phyloP scores from a whole-genome alignment of 768 basidiomycete species.

The Boletus tylopilopsis region DNA sequence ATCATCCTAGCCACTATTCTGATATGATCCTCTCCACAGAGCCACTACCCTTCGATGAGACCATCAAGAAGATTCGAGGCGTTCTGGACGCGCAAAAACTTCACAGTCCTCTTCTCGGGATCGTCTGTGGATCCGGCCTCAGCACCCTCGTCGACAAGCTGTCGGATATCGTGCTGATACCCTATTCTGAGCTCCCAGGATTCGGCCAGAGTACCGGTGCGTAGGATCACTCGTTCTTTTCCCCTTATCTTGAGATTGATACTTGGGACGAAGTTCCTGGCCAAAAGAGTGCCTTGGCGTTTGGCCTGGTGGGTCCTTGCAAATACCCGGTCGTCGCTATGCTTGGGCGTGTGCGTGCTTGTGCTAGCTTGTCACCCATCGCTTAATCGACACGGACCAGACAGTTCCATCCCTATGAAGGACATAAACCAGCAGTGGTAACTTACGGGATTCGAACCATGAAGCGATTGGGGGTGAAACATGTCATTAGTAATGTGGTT shows the following conservation, averaged over 20 bases:
- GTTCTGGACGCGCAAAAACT: conserved; percentile 32
- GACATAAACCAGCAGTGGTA: conserved; percentile 63
- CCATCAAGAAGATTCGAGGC: conserved; percentile 27
- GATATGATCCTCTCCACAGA: conserved; percentile 14
- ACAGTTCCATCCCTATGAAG: conserved; percentile 87
- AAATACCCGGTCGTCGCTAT: conserved; percentile 84
- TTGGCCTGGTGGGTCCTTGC: conserved; percentile 65
- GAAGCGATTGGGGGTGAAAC: conserved; percentile 70
- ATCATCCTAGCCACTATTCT: not conserved
- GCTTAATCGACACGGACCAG: conserved; percentile 6
- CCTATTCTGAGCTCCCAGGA: conserved; percentile 66
- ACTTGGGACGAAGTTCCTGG: conserved; percentile 56
- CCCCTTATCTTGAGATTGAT: not conserved
- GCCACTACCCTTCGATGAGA: conserved; percentile 25
- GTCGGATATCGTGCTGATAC: conserved; percentile 53
- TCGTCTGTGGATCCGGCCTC: conserved; percentile 86
- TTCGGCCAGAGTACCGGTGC: conserved; percentile 77
- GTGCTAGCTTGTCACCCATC: not conserved
- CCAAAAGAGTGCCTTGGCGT: conserved; percentile 76
- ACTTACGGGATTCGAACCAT: conserved; percentile 79
- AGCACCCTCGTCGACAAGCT: conserved; percentile 66
- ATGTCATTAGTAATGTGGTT: conserved; percentile 62
- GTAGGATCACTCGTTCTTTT: conserved; percentile 4
- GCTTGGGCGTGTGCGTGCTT: conserved; percentile 69
- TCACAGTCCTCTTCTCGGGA: conserved; percentile 63